Base-by-base conservation (phyloP, 2,329 filamentous ascomycete species). In the Mycosphaerella arachidis region DNA sequence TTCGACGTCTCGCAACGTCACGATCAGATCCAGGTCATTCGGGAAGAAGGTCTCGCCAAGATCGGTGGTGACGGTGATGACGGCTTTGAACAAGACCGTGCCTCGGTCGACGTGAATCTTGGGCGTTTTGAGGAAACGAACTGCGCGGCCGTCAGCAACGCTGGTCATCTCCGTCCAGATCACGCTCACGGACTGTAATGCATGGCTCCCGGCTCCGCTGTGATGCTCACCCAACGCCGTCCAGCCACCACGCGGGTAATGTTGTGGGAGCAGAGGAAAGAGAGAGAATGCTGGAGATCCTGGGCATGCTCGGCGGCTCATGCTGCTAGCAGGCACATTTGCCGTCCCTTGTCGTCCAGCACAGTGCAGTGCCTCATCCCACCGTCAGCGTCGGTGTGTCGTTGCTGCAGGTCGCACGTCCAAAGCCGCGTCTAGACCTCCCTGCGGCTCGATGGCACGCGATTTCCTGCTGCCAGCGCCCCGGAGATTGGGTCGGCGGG, bases 81-180 rank as follows among this genome's bases (percentile, higher is more conserved):
- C 76, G 52, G 80, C 75, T 61, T 76, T 81, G 58, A 85, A 72
- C 16, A 72, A 71, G 58, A 79, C 70, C 16, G 68, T 67, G 31
- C 76, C 75, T 29, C 69, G 60, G 56, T 78, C 75, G 59, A 73
- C 71, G 46, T 71, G 68, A 45, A 81, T 73, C 57, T 78, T 77
- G 9, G 87, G 86, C 1, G 83, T 76, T 68, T 89, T 89, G 66
- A 90, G 78, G 67, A 89, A 88, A 62, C 87, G 86, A 67, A 90
- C 71, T 71, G 50, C 33, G 37, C 13, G 35, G 1, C 13, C 2
- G 40, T 63, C 40, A 63, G 58, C 51, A 51, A 3, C 18, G 48
- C 18, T n/a, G 10, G n/a, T n/a, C 18, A 18, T 13, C 3, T 12
- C 8, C 20, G 9, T 50, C 10, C 48, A 27, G 12, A 12, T 3